These are phyloP conservation scores for Fimicolochytrium jonesii DNA, from an alignment of 192 early-diverging fungal genomes.

Conservation along the genomic window DNA sequence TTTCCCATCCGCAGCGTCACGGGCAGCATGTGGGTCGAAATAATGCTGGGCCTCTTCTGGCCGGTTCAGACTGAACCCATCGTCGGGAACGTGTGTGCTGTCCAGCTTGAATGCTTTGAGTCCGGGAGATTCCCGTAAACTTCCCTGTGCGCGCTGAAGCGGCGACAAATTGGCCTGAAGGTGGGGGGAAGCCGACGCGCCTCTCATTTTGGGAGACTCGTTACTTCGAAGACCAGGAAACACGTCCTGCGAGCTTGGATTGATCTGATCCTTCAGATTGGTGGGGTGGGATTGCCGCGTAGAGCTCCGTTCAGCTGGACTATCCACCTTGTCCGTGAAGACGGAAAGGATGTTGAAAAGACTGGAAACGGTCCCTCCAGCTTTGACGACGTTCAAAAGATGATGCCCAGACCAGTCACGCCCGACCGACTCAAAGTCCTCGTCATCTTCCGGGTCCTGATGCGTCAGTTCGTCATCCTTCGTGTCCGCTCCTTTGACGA, in stretches of 20 bases:
- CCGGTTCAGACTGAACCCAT: too few relatives aligned
- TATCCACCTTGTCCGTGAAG: slow-evolving; percentile 67
- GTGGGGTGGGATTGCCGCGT: neutral
- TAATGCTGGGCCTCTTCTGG: too few relatives aligned
- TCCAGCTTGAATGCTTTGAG: too few relatives aligned
- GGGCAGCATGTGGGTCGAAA: too few relatives aligned
- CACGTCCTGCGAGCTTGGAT: slow-evolving; percentile 17
- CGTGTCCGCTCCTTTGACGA: slow-evolving; percentile 53
- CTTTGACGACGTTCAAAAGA: slow-evolving; percentile 82
- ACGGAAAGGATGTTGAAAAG: slow-evolving; percentile 89
- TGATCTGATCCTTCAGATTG: neutral
- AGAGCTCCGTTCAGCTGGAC: neutral
- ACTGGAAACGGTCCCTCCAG: slow-evolving; percentile 87
- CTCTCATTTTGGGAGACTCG: too few relatives aligned
- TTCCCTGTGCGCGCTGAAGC: too few relatives aligned
- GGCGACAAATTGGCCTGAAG: too few relatives aligned
- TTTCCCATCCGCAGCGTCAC: too few relatives aligned
- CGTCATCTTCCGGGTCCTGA: slow-evolving; percentile 33
- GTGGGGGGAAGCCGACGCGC: too few relatives aligned
- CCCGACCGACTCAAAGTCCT: slow-evolving; percentile 4
- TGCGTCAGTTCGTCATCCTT: slow-evolving; percentile 27
- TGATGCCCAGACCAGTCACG: slow-evolving; percentile 45
- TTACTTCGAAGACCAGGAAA: slow-evolving; percentile 19
- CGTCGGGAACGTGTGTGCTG: too few relatives aligned
- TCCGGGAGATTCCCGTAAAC: too few relatives aligned